Percentiles rank a stretch among this genome's conserved stretches.
Conservation (phyloP, 805 yeast species). For the Brettanomyces bruxellensis region DNA sequence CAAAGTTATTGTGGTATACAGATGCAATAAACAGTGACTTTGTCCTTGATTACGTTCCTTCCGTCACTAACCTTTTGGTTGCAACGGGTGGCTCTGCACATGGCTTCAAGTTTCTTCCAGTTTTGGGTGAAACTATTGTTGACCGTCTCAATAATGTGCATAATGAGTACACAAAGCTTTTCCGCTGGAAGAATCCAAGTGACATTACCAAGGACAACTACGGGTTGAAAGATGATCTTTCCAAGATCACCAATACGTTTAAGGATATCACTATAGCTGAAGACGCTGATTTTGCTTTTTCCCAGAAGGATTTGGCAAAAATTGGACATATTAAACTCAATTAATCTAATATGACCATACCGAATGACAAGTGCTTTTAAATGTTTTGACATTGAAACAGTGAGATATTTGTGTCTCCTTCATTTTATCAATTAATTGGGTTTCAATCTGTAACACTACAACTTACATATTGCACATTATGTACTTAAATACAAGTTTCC, state of each 20-base stretch:
- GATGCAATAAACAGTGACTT: conserved; percentile 17
- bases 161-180: conserved; percentile 9
- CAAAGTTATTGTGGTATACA: conserved; percentile 12
- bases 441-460: too few species aligned
- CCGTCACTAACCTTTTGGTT: conserved; percentile 10
- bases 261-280: not conserved
- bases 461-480: too few species aligned
- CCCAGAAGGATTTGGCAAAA: not conserved
- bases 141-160: conserved; percentile 5
- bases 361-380: too few species aligned
- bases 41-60: conserved; percentile 18
- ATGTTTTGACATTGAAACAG: too few species aligned
- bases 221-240: conserved; percentile 6
- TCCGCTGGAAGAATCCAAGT: conserved; percentile 12
- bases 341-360: not conserved
- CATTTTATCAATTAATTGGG: too few species aligned
- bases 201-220: conserved; percentile 8
- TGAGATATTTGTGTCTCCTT: too few species aligned
- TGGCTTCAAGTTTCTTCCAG: conserved; percentile 17
- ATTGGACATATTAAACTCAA: not conserved
- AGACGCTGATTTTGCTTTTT: not conserved
- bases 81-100: conserved; percentile 18
- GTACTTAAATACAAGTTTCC: too few species aligned
- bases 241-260: not conserved
- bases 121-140: conserved; percentile 12